Evolutionary conservation across 2,329 filamentous ascomycete genomes (phyloP), one percentile per base, ranked within the genome.

Genomic region (Ophiosphaerella korrae): DNA sequence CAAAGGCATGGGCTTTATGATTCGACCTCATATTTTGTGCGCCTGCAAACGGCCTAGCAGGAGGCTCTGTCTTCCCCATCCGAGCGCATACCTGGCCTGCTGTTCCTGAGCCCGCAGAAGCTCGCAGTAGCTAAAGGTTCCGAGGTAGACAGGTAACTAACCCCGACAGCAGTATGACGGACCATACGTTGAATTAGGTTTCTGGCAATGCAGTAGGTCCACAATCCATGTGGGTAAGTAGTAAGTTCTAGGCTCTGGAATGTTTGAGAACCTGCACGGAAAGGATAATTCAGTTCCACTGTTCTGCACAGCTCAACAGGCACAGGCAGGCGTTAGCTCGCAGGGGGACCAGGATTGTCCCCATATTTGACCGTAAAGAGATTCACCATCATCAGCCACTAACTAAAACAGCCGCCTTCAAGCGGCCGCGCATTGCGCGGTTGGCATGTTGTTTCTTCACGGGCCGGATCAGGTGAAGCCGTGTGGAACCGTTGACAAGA

Each of bases 11-110:
- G 54, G 48, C 43, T 57, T 50, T 50, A 29, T 59, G 57, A 64
- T 56, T 59, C 55, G 58, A 58, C 50, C 51, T 16, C 41, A 29
- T 39, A 50, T 57, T 45, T 55, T 50, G 50, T 52, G 48, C 42
- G 42, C 42, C 53, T 48, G 44, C 37, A 54, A 49, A 47, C 34
- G 52, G 52, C 47, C 44, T 61, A 63, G 58, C 36, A 63, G 44
- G 67, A 67, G 66, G 69, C 66, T 70, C 64, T 66, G 66, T 53
- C 49, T 67, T 66, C 67, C 63, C 67, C 67, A 68, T 68, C 62
- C 62, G 64, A 71, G 64, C 67, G 66, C 56, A 45, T 52, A 45
- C 46, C 56, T 57, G 47, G 55, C 53, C 42, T 50, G 38, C 52
- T 42, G 64, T 66, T 57, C 66, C 63, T 66, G 63, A 41, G 51